A percentile compares a stretch with the other conserved stretches of the same genome.
These are phyloP conservation scores for Karstenula rhodostoma DNA, from an alignment of 2,329 filamentous ascomycete species.

Conservation along the genomic window DNA sequence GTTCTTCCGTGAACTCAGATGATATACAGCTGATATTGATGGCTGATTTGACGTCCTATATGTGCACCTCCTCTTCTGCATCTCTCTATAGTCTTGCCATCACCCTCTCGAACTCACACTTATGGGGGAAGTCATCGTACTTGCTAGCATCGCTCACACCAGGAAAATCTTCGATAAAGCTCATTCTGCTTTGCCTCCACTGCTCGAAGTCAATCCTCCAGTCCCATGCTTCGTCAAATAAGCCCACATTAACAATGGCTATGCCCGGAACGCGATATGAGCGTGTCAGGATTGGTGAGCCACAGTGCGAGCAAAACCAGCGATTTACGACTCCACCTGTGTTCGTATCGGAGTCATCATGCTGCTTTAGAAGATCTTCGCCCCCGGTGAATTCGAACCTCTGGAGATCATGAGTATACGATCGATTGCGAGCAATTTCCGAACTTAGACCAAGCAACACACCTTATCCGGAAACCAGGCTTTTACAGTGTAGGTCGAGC, in stretches of 20 bases:
- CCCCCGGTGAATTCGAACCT: neutral
- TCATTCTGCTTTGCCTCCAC: slow-evolving; percentile 1
- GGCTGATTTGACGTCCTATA: neutral
- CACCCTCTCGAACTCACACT: neutral
- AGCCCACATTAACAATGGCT: neutral
- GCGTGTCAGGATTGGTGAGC: neutral
- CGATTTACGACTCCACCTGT: neutral
- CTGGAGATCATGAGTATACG: neutral
- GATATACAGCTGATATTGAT: neutral
- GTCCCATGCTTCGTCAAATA: slow-evolving; percentile 4
- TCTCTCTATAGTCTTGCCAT: neutral
- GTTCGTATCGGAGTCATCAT: neutral
- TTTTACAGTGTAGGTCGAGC: neutral
- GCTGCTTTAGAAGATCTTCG: neutral
- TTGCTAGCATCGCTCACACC: neutral
- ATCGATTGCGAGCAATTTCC: neutral
- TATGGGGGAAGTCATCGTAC: neutral
- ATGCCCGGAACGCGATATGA: neutral
- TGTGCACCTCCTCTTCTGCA: neutral
- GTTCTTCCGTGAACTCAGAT: neutral
- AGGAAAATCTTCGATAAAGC: neutral
- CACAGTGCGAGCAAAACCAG: neutral
- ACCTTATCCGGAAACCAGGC: slow-evolving; percentile 1
- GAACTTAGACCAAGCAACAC: neutral
- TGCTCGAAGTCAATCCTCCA: slow-evolving; percentile 3